phyloP scores from a whole-genome alignment of 306 rosid species.

The Medicago arabica region DNA sequence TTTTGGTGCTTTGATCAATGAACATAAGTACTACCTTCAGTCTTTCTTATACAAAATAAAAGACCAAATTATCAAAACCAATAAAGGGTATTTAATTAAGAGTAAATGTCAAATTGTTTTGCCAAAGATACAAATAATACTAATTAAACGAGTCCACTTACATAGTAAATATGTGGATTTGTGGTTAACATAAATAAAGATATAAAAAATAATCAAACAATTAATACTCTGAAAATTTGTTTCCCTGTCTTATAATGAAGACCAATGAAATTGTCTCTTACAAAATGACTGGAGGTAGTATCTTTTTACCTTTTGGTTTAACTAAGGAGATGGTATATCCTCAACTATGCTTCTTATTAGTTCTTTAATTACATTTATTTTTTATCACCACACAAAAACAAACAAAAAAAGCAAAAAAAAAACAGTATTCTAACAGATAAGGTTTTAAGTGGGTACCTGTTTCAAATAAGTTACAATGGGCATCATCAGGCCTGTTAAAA shows the following conservation, averaged over 20 bases:
- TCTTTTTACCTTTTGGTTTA: slow-evolving; percentile 14
- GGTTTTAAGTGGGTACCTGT: slow-evolving; percentile 36
- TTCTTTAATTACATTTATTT: slow-evolving; percentile 8
- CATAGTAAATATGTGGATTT: not conserved
- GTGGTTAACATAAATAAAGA: not conserved
- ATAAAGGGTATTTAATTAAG: not conserved
- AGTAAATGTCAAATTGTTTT: not conserved
- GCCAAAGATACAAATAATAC: not conserved
- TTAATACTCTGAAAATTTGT: not conserved
- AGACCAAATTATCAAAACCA: not conserved
- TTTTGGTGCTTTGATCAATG: not conserved
- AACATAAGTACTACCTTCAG: not conserved
- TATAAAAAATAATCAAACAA: not conserved
- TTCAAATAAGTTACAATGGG: slow-evolving; percentile 27
- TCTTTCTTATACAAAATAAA: not conserved
- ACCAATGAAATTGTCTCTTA: not conserved
- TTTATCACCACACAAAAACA: not conserved
- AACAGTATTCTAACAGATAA: not conserved
- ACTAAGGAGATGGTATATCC: not conserved
- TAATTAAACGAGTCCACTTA: not conserved
- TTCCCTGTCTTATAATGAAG: not conserved
- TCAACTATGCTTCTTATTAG: not conserved
- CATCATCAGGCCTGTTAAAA: not conserved
- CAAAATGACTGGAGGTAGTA: not conserved
- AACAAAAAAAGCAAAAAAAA: not conserved